Evolutionary conservation across 441 rosid species (phyloP), one percentile per base, ranked within the genome.

Genomic region (Jatropha podagrica): DNA sequence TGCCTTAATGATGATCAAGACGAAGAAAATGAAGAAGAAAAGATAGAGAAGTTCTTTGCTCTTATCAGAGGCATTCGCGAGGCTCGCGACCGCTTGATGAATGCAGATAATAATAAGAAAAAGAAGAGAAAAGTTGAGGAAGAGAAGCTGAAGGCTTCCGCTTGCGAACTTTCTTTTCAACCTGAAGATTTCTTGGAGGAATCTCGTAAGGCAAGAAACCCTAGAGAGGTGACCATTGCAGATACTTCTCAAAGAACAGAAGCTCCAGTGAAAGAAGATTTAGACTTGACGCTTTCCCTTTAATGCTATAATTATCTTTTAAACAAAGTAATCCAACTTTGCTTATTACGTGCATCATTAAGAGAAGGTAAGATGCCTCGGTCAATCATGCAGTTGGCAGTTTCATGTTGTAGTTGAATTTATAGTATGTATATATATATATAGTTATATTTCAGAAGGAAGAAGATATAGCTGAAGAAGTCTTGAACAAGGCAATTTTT

Each of bases 11-110:
- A 32, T 7, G 67, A 65, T 0, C 73, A 73, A 6, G 81, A 78
- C 4, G 76, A 79, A 9, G 76, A 74, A 2, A 51, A 69, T 15
- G 86, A 83, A 59, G 84, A 81, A 46, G 78, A 65, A 44, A 75
- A 81, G 71, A 81, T 84, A 7, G 84, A 84, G 73, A 64, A 81
- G 59, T 84, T 84, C 77, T 81, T 77, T 58, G 78, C 83, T 51
- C 68, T 84, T 38, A 62, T 84, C 27, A 69, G 55, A 48, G 64
- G 65, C 68, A 59, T 81, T 17, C 78, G 63, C 1, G 83, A 81
- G 63, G 81, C 80, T 38, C 84, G 87, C 17, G 71, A 76, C 9
- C 71, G 71, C 23, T 54, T 83, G n/a, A 42, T 51, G 65, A 74
- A 8, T 14, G 63, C 1, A 2, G 69, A 59, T 54, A 46, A 10